Conservation (phyloP, 2,329 filamentous ascomycete species). For the Fusarium albosuccineum region DNA sequence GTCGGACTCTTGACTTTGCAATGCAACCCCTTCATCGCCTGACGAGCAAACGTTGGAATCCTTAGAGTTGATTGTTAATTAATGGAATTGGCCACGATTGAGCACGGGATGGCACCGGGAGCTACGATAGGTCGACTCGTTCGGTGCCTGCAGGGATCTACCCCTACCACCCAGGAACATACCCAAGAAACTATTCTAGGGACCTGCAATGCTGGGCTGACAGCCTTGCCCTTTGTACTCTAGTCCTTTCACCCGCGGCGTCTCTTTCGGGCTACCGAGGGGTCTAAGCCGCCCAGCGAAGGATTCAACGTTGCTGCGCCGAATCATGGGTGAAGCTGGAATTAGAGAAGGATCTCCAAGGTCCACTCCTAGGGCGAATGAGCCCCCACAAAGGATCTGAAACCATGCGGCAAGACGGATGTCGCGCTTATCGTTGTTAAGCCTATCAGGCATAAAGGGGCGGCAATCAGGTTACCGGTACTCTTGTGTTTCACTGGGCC, state of each 20-base stretch:
- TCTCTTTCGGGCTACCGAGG: not conserved
- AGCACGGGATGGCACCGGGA: not conserved
- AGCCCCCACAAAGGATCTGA: not conserved
- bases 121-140: not conserved
- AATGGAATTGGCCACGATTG: not conserved
- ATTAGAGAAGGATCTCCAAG: not conserved
- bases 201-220: not conserved
- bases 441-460: not conserved
- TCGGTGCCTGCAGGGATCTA: not conserved
- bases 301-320: not conserved
- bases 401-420: not conserved
- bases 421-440: not conserved
- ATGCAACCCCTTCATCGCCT: not conserved
- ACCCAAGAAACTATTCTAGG: not conserved
- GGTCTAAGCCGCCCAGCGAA: not conserved
- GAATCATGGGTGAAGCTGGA: not conserved
- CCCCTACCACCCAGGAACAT: not conserved
- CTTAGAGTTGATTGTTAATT: not conserved
- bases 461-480: too few species aligned
- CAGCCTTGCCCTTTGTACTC: too few species aligned
- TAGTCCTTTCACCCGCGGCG: too few species aligned
- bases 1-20: too few species aligned
- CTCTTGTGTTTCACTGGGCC: too few species aligned
- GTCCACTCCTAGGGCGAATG: not conserved
- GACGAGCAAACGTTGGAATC: not conserved